A percentile compares a stretch with the other conserved stretches of the same genome.
Conservation (phyloP, 176 grass and related monocot species). For the Avena insularis region DNA sequence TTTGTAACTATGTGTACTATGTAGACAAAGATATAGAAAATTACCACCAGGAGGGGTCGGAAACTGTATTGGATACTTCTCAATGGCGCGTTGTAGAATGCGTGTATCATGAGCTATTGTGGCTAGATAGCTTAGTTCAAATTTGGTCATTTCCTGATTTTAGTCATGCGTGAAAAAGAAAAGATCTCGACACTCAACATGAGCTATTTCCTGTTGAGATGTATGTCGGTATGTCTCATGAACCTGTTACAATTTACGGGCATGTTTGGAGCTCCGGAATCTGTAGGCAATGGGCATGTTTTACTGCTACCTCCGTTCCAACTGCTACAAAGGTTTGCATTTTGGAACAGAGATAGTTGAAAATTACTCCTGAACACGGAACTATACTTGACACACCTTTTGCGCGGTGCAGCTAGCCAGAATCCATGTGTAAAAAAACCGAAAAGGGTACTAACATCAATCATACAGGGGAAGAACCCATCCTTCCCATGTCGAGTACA, state of each 20-base stretch:
- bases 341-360: too few species aligned
- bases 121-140: neutral
- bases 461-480: too few species aligned
- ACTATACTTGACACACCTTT: neutral
- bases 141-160: neutral
- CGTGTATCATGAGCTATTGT: neutral
- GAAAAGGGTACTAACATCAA: too few species aligned
- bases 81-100: too few species aligned
- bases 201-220: neutral
- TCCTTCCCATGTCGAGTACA: too few species aligned
- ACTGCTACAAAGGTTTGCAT: too few species aligned
- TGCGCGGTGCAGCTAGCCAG: too few species aligned
- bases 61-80: too few species aligned
- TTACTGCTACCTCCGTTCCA: neutral
- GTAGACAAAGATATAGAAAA: too few species aligned
- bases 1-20: too few species aligned
- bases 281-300: neutral
- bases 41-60: too few species aligned
- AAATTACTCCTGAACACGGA: neutral
- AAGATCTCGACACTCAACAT: neutral
- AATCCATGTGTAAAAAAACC: too few species aligned
- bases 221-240: neutral
- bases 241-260: neutral
- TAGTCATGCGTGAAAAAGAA: neutral
- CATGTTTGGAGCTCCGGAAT: neutral